Base-by-base conservation (phyloP, 1,284 basidiomycete species). In the Puccinia triticina region DNA sequence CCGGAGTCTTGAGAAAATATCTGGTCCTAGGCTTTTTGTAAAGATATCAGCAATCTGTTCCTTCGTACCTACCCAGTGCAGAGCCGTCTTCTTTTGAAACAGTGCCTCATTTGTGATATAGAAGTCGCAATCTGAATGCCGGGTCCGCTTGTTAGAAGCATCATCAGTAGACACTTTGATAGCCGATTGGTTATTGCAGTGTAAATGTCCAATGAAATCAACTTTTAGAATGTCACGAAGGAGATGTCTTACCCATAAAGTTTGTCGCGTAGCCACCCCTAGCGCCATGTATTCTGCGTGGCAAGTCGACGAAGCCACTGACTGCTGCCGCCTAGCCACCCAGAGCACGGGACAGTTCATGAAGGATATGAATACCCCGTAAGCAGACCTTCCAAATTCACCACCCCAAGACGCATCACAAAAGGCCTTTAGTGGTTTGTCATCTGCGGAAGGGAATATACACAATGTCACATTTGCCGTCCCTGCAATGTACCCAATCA, bases 151-250 rank as follows among this genome's bases (percentile, higher is more conserved):
- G 12, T 43, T 43, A 12, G 40, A 43, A 4, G 40, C 40, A 12
- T 43, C 40, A 12, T 43, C 48, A 14, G 72, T 74, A 50, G 72
- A 53, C n/a, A 77, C 46, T n/a, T 77, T 59, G 12, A 77, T 77
- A 16, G 37, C n/a, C 1, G 61, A 40, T 32, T 34, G n/a, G 48
- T 77, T 77, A 29, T 77, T 43, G 32, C 61, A 77, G 23, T 26
- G 12, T 14, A 77, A 21, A 18, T 43, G 32, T 0, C 43, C 73
- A 0, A 34, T 74, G 26, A 23, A 72, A 46, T n/a, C 10, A 8
- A 8, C 37, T 5, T 11, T 8, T 23, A 10, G 4, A 11, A 46
- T 46, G 32, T 72, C 23, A 5, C 12, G 10, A 4, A 72, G 5
- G 2, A 50, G 46, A 10, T 43, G 12, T 23, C 48, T 72, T 5